A percentile compares a stretch with the other conserved stretches of the same genome.
Conservation (phyloP, 2,329 filamentous ascomycete genomes). For the Aspergillus sp. region DNA sequence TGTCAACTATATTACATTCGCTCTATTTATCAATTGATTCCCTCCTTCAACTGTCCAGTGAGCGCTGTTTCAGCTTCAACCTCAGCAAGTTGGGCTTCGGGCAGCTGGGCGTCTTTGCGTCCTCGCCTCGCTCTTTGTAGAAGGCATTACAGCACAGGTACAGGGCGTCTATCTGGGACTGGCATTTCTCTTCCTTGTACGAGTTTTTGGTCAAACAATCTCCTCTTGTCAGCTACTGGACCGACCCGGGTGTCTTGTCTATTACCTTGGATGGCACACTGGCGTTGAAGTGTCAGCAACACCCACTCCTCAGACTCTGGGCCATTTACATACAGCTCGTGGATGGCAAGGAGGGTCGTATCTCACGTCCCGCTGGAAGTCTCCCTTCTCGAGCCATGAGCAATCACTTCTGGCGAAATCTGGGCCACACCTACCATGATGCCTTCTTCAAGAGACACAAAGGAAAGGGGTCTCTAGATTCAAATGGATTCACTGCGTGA, state of each 20-base stretch:
- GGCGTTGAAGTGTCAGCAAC: constrained; percentile 10
- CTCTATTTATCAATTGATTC: constrained; percentile 1
- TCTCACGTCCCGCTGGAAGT: constrained; percentile 59
- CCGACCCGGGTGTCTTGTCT: constrained; percentile 1
- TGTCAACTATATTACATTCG: constrained; percentile 2
- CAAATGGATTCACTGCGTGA: not conserved
- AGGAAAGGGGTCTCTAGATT: not conserved
- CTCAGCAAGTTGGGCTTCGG: constrained; percentile 70
- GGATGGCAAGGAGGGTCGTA: constrained; percentile 76
- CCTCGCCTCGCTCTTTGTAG: constrained; percentile 68
- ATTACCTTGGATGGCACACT: constrained; percentile 87
- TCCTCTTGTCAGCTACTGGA: constrained; percentile 27
- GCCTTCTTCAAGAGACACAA: constrained; percentile 8
- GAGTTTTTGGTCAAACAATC: constrained; percentile 76
- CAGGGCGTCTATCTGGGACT: constrained; percentile 65
- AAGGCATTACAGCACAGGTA: constrained; percentile 92
- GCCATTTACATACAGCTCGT: constrained; percentile 55
- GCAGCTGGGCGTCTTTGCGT: constrained; percentile 70
- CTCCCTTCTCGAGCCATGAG: constrained; percentile 17
- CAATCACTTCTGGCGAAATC: constrained; percentile 2
- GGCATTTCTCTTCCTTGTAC: constrained; percentile 79
- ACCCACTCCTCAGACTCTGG: no score
- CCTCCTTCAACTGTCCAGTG: constrained; percentile 25
- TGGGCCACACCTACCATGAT: constrained; percentile 18
- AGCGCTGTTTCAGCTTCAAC: constrained; percentile 75